phyloP scores from a whole-genome alignment of 345 rosid genomes.

The Dovyalis caffra region DNA sequence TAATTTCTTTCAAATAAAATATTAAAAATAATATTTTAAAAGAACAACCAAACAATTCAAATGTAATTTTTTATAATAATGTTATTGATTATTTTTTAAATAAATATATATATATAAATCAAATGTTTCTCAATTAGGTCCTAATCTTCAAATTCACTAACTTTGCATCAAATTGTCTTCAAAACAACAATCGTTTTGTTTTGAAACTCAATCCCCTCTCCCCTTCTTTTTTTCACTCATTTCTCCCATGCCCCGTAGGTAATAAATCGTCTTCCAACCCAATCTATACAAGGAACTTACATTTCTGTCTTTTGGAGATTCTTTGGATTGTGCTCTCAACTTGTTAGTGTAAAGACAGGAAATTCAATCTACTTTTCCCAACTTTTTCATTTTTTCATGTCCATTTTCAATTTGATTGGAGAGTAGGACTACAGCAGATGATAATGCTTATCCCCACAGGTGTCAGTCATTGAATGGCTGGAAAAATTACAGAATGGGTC shows the following conservation, averaged over 20 bases:
- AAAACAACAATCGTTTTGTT: too few species aligned
- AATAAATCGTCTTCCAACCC: too few species aligned
- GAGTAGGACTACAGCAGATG: background rate
- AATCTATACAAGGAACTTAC: background rate
- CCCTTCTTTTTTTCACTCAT: background rate
- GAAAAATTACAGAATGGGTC: background rate
- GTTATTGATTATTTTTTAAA: too few species aligned
- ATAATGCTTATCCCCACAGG: slow-evolving; percentile 22
- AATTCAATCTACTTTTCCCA: background rate
- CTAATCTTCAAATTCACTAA: too few species aligned
- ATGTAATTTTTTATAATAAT: too few species aligned
- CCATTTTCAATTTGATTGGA: background rate
- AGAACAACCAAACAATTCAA: too few species aligned
- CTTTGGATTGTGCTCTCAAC: background rate
- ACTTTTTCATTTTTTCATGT: background rate
- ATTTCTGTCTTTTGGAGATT: slow-evolving; percentile 3
- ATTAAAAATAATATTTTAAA: too few species aligned
- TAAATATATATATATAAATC: too few species aligned
- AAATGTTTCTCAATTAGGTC: too few species aligned
- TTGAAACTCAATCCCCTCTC: too few species aligned
- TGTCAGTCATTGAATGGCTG: slow-evolving; percentile 15
- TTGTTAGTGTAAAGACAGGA: slow-evolving; percentile 15
- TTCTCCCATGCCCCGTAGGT: background rate
- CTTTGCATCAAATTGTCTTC: too few species aligned
- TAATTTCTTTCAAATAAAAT: too few species aligned